Conservation (phyloP, 1,284 basidiomycete species). For the Heterobasidion occidentale region DNA sequence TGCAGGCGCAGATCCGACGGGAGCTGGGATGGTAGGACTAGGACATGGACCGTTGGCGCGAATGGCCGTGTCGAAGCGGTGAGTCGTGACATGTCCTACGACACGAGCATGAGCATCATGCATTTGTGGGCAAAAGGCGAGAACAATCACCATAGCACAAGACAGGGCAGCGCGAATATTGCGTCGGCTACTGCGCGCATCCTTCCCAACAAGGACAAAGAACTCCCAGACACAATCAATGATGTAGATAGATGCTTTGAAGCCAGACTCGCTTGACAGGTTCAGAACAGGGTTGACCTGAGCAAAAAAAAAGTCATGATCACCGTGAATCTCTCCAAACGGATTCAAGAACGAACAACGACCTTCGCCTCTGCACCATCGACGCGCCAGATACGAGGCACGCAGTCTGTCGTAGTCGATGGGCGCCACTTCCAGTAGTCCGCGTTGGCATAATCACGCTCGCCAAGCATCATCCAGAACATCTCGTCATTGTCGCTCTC, state of each 20-base stretch:
- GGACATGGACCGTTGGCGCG: conserved; percentile 58
- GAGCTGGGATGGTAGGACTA: conserved; percentile 64
- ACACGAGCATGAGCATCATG: not conserved
- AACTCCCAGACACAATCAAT: conserved; percentile 71
- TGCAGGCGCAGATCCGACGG: conserved; percentile 60
- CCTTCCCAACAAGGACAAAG: conserved; percentile 64
- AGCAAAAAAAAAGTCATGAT: not conserved
- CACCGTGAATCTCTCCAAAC: conserved; percentile 4
- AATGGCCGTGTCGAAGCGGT: conserved; percentile 51
- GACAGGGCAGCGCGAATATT: conserved; percentile 56
- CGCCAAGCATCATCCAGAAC: conserved; percentile 78
- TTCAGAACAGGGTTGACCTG: not conserved
- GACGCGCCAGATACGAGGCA: conserved; percentile 48
- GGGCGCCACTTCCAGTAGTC: conserved; percentile 73
- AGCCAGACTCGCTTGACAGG: not conserved
- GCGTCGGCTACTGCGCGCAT: conserved; percentile 47
- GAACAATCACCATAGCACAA: conserved; percentile 41
- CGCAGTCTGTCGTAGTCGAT: conserved; percentile 27
- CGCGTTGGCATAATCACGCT: conserved; percentile 63
- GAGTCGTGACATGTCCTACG: conserved; percentile 44
- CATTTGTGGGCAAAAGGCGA: not conserved
- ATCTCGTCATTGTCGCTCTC: conserved; percentile 59
- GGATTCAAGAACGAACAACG: not conserved
- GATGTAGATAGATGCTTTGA: conserved; percentile 42
- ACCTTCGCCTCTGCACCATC: conserved; percentile 26